Base-by-base conservation (phyloP, 2,329 filamentous ascomycete species). In the Colletotrichum sublineola region DNA sequence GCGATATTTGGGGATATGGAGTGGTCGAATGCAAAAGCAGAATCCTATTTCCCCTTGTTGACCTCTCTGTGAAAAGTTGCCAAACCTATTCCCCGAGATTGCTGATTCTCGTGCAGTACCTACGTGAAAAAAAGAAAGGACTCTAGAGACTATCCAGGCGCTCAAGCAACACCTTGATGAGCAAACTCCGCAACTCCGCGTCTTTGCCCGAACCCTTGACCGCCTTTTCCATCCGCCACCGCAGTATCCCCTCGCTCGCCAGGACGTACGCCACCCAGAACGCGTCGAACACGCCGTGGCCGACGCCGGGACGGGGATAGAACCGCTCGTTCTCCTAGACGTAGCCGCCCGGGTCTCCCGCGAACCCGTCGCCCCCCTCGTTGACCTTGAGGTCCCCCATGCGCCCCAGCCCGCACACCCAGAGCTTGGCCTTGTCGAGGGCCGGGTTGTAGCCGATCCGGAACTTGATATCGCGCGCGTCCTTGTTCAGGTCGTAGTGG, bases 221-320 rank as follows among this genome's bases (percentile, higher is more conserved):
- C 7, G 20, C 50, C 5, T 46, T 44, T 2, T 56, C 38, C 29
- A 38, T 40, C 66, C 38, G 63, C 66, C 40, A 56, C 14, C 18
- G 20, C 18, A 68, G 18, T n/a, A 68, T 68, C 0, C 15, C 50
- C 33, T 63, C 66, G 18, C 66, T 52, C 31, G 38, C 60, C 31
- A 64, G 20, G 15, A 57, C 2, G 52, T 68, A 68, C 5, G 40
- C 58, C 20, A 40, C 60, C 58, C 58, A 56, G 18, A 63, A 68
- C 24, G 38, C 66, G 40, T 68, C 60, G 24, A 68, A 68, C 2
- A 68, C 58, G 14, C 57, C 65, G 6, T 56, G 15, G n/a, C 55
- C 63, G 24, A 71, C 48, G 48, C 46, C 63, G 42, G 68, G 68
- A 1, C 68, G 68, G 33, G 68, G 68, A 29, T 62, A 71, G 63